Evolutionary conservation across 139 green algal genomes (phyloP), one percentile per base, ranked within the genome.

Genomic region (Choricystis sp.): DNA sequence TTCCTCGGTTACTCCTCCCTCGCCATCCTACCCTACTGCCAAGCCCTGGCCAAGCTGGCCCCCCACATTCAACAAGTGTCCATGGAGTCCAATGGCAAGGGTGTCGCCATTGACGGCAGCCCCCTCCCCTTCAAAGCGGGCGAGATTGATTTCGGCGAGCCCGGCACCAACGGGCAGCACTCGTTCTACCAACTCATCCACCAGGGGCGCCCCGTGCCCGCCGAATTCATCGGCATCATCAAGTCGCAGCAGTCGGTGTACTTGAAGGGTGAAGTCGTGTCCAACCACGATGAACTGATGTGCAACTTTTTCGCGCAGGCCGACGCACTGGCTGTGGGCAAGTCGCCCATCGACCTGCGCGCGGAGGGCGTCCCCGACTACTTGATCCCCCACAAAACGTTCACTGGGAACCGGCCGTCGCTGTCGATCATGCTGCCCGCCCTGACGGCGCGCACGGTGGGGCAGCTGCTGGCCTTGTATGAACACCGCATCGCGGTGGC

Each of bases 11-110:
- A 90, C 77, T 69, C 85, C 55, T 83, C 89, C 28, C 75, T 80
- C 40, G 94, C 92, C 56, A 97, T 99, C 77, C 84, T 99, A 66
- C 94, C 94, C 29, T 99, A 99, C 86, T 89, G 81, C 66, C 92
- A 95, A 77, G 90, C 93, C 0, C 79, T 99, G 66, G 83, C 86
- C 61, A 96, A 98, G 79, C 83, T 99, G 58, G 80, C 93, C 1
- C 87, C 93, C 2, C 93, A 99, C 84, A 96, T 98, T 64, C 93
- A 99, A 79, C 85, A 96, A 77, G 86, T 99, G 69, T 83, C 78
- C 31, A 99, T 99, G 94, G 94, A 99, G 81, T 89, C 74, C 70
- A 99, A 99, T 67, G 94, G 94, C 70, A 99, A 99, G 83, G 89
- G 94, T 2, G 94, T 99, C 20, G 78, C 81, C 66, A 90, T 96